Percentiles rank a stretch among this genome's conserved stretches.
Evolutionary conservation across 2,329 filamentous ascomycete genomes (phyloP).

Genomic region (Magnaporthiopsis rhizophila): DNA sequence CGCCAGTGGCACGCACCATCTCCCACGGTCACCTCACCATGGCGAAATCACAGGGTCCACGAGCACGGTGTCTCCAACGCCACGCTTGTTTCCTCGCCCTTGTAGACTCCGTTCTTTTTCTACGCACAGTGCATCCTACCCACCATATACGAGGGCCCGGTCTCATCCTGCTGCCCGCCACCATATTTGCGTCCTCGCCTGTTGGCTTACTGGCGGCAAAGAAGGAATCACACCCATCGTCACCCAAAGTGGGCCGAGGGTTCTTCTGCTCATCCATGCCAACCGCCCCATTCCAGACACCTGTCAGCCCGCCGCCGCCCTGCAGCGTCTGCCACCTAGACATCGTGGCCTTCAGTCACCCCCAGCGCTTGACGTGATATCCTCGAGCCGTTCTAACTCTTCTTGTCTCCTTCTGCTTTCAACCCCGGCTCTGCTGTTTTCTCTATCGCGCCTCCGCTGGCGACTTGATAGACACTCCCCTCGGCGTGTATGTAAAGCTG

Average conservation of each 20-base stretch:
- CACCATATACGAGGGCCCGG: background rate
- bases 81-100: background rate
- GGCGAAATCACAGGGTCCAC: background rate
- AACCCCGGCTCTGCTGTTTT: background rate
- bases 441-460: background rate
- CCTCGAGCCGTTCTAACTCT: background rate
- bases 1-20: background rate
- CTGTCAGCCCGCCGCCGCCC: background rate
- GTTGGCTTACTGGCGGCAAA: background rate
- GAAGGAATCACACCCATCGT: background rate
- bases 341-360: background rate
- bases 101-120: background rate
- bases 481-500: conserved; percentile 32
- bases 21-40: background rate
- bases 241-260: background rate
- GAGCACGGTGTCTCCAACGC: background rate
- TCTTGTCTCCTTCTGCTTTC: background rate
- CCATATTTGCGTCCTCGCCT: too few relatives aligned
- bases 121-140: background rate
- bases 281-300: background rate
- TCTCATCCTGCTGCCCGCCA: background rate
- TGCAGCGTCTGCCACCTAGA: background rate
- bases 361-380: too few relatives aligned
- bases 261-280: background rate
- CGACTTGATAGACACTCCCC: background rate